Evolutionary conservation across 768 basidiomycete genomes (phyloP), one percentile per base, ranked within the genome.

Genomic region (Leucocoprinus leucothites): DNA sequence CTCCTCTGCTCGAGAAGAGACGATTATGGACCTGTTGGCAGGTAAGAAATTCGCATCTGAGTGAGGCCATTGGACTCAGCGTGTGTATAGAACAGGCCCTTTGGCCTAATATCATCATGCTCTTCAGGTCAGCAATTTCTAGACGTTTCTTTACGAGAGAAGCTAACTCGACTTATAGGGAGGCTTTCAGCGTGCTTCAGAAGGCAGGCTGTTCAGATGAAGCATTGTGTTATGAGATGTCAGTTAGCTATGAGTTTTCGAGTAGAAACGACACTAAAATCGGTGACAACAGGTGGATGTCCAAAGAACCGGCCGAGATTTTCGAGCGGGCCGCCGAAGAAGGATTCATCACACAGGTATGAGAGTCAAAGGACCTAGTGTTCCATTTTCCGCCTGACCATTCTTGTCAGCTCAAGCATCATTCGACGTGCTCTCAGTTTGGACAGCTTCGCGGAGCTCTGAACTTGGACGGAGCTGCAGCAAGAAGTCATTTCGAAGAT

Each of bases 291-390:
- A 82, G 83, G 82, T 84, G 84, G 84, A 86, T 85, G 82, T 85
- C 84, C 22, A 85, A 85, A 60, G 84, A 86, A 61, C 83, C 84
- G 1, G 84, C 84, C 6, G 84, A 85, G 60, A 84, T 85, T 38
- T 86, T 86, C 63, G 84, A 86, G 65, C 72, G 81, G 16, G 82
- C 84, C 7, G 84, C 84, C 5, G 84, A 86, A 59, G 82, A 85
- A 31, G 84, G 84, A 14, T 84, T 86, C 67, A 78, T 85, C 47
- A 65, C 63, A 16, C 82, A 84, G 69, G 82, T 76, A 58, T 18
- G 71, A 60, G 9, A 9, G 16, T 25, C 19, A 41, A 2, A 36
- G 19, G 21, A 18, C 6, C 21, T 5, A 35, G 28, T 19, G 5
- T 34, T 3, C 11, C 28, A 36, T 0, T 4, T 31, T 42, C n/a